These are phyloP conservation scores for Centella asiatica DNA, from an alignment of 129 eudicot species.

Conservation along the genomic window DNA sequence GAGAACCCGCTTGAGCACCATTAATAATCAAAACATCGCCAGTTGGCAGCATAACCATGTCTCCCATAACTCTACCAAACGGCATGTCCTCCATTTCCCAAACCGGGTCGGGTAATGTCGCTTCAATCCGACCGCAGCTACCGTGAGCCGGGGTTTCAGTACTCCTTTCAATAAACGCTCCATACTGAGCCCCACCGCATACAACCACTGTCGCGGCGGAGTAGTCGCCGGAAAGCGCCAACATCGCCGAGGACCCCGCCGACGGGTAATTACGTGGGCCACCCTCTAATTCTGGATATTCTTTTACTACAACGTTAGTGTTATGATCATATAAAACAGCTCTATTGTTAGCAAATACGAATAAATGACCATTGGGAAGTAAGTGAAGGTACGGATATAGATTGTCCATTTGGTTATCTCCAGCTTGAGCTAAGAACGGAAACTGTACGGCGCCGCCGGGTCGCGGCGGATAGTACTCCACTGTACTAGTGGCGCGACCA, in stretches of 20 bases:
- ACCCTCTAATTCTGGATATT: slow-evolving; percentile 47
- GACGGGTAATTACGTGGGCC: slow-evolving; percentile 86
- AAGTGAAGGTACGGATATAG: slow-evolving; percentile 76
- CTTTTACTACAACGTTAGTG: slow-evolving; percentile 22
- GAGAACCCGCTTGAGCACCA: slow-evolving; percentile 74
- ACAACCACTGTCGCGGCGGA: slow-evolving; percentile 46
- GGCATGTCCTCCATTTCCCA: slow-evolving; percentile 94
- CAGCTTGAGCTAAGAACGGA: slow-evolving; percentile 38
- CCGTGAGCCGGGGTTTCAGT: slow-evolving; percentile 39
- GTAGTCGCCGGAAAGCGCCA: slow-evolving; percentile 53
- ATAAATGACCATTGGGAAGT: slow-evolving; percentile 53
- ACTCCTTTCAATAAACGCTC: slow-evolving; percentile 38
- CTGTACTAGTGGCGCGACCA: slow-evolving; percentile 33
- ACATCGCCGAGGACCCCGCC: slow-evolving; percentile 77
- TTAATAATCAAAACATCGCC: slow-evolving; percentile 64
- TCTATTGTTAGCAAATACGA: slow-evolving; percentile 63
- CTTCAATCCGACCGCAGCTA: slow-evolving; percentile 65
- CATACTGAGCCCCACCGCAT: slow-evolving; percentile 75
- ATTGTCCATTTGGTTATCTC: slow-evolving; percentile 59
- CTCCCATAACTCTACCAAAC: slow-evolving; percentile 73
- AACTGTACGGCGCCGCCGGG: slow-evolving; percentile 31
- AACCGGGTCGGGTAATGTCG: slow-evolving; percentile 40
- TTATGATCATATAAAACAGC: slow-evolving; percentile 50
- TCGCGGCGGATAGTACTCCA: slow-evolving; percentile 54
- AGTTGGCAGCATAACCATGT: slow-evolving; percentile 74